These are phyloP conservation scores for Kalaharituber pfeilii DNA, from an alignment of 2,329 filamentous ascomycete species.

Conservation along the genomic window DNA sequence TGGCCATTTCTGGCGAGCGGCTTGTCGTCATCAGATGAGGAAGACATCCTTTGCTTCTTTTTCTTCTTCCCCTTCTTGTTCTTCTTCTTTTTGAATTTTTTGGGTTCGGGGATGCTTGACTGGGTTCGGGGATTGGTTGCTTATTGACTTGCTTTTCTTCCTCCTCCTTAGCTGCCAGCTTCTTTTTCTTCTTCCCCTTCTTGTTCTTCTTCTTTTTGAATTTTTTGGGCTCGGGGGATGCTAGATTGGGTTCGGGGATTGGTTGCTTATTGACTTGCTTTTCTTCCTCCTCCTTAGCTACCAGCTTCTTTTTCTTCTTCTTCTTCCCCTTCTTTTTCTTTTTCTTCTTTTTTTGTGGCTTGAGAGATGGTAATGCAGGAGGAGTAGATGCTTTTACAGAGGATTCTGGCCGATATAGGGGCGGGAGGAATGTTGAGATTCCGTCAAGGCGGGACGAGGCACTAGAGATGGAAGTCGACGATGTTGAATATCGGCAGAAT, in stretches of 20 bases:
- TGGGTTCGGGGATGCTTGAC: too few relatives aligned
- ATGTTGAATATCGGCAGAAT: neutral
- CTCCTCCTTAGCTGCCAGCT: neutral
- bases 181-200: too few relatives aligned
- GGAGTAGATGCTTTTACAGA: neutral
- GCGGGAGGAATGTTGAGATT: neutral
- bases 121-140: neutral
- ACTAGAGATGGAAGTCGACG: neutral
- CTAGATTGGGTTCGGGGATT: too few relatives aligned
- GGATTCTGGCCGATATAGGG: neutral
- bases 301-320: too few relatives aligned
- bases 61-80: too few relatives aligned
- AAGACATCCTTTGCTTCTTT: conserved; percentile 23
- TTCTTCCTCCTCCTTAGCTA: neutral
- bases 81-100: too few relatives aligned
- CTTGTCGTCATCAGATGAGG: conserved; percentile 63
- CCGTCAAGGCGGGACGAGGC: neutral
- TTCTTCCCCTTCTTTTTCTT: too few relatives aligned
- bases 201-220: too few relatives aligned
- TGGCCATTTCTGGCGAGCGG: conserved; percentile 52
- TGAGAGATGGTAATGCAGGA: too few relatives aligned
- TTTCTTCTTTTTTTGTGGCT: too few relatives aligned
- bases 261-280: neutral
- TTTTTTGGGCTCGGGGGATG: too few relatives aligned
- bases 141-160: neutral